Evolutionary conservation across 495 filamentous ascomycete genomes (phyloP).

Genomic region (Bacidia rubella): DNA sequence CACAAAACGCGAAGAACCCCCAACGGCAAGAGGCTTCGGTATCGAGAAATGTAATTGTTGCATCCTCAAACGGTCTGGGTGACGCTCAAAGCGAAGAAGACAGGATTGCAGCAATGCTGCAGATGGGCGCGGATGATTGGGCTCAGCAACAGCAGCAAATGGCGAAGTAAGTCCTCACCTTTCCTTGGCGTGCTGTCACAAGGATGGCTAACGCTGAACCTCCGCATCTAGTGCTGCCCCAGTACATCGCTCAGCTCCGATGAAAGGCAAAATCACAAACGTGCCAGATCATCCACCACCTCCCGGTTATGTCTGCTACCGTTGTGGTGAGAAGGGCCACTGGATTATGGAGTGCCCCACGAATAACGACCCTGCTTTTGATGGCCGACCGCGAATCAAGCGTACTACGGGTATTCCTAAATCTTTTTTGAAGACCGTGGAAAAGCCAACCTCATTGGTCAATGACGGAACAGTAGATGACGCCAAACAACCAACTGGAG

Average conservation of each 20-base stretch:
- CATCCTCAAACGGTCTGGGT: conserved; percentile 40
- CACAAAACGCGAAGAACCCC: conserved; percentile 69
- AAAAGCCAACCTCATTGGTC: conserved; percentile 65
- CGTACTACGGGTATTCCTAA: conserved; percentile 91
- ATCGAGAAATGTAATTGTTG: conserved; percentile 31
- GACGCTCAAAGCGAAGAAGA: conserved; percentile 78
- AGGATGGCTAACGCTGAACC: conserved; percentile 11
- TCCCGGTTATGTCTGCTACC: conserved; percentile 87
- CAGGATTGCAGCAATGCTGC: conserved; percentile 77
- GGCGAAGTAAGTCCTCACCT: conserved; percentile 61
- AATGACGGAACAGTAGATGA: conserved; percentile 64
- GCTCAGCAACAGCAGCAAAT: conserved; percentile 78
- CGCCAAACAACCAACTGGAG: conserved; percentile 60
- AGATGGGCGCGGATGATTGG: conserved; percentile 75
- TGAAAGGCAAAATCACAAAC: conserved; percentile 51
- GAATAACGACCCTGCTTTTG: conserved; percentile 91
- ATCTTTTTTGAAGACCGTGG: conserved; percentile 84
- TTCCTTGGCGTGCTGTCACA: not conserved
- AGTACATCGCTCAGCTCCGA: conserved; percentile 39
- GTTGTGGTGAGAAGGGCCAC: conserved; percentile 96
- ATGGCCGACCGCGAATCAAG: conserved; percentile 80
- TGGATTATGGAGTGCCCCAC: conserved; percentile 97
- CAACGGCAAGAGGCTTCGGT: conserved; percentile 53
- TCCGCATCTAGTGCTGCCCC: conserved; percentile 41
- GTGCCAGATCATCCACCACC: conserved; percentile 84